Base-by-base conservation (phyloP, 2,329 filamentous ascomycete species). In the Phoma sp. region DNA sequence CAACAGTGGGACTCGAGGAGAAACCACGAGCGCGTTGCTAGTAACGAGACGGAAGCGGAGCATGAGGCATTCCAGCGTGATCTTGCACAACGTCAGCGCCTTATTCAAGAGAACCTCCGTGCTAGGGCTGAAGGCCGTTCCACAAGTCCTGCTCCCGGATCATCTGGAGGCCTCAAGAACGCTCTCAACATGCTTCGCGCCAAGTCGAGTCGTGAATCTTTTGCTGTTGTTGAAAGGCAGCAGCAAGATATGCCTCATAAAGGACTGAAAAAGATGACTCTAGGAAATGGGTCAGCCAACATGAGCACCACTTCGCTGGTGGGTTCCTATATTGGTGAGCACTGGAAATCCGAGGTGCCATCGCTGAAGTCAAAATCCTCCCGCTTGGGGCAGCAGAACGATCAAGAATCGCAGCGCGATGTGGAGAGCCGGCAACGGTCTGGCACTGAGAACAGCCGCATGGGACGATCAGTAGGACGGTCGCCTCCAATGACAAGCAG, bases 11-110 rank as follows among this genome's bases (percentile, higher is more conserved):
- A 83, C 58, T 61, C 82, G 21, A 71, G 71, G 44, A 76, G 72
- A 52, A 73, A 74, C 39, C 82, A 85, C 58, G 77, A 74, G 24
- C 77, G 82, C 35, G 75, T 79, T 51, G 74, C 74, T 43, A 84
- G 82, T 66, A 79, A 77, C 6, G 81, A 81, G 38, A 82, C 79
- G 12, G 77, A 82, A 40, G 78, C 80, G 25, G 86, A 88, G 47
- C 81, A 83, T 4, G 86, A 91, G 47, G 89, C 91, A 25, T 92
- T 93, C 68, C 87, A 88, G 17, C 85, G 82, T 47, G 88, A 92
- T 65, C 81, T 93, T 35, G 89, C 88, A 2, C 84, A 87, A 60
- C 85, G 89, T 15, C 85, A 89, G 50, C 84, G 85, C 27, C 84
- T 88, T 1, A 88, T 93, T 7, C 86, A 90, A 46, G 89, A 93